Base-by-base conservation (phyloP, 1,284 basidiomycete genomes). In the Ceratobasidium sp. region DNA sequence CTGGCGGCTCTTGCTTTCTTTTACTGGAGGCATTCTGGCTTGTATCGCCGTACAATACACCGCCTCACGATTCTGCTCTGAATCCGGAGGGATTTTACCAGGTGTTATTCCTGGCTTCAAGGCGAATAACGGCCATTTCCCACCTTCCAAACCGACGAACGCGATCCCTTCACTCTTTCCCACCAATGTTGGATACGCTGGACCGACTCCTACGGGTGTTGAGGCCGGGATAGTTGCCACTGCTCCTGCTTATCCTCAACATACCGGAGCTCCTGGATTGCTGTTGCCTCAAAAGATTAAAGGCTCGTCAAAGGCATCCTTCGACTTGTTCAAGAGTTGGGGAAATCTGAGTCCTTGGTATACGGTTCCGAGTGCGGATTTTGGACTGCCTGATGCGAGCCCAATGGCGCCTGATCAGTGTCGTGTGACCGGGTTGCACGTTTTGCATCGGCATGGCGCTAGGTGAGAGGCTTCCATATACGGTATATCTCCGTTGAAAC, bases 151-250 rank as follows among this genome's bases (percentile, higher is more conserved):
- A 1, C 93, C 93, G 0, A 94, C 92, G 12, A 95, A 95, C 81
- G 87, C 86, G 6, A 87, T 88, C 80, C 92, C 93, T 0, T 89
- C 91, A 0, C 81, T 92, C 46, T 95, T 95, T 83, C 94, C 94
- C 3, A 89, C 92, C 40, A 85, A 92, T 80, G 90, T 97, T 13
- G 95, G 95, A 60, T 93, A 95, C 83, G 88, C 92, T 15, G 95
- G 95, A 10, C 90, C 89, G 12, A 97, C 95, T 0, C 94, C 94
- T 0, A 97, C 95, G 0, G 95, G 95, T 13, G 91, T 90, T 13
- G 95, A 97, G 85, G 88, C 95, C 2, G 94, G 88, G 1, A 86
- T 96, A 28, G 89, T 96, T 23, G 89, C 88, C 4, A 96, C 95
- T 0, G 95, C 94, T 0, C 93, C 95, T 6, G 86, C 89, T 7